These are phyloP conservation scores for Calonectria multiphialidica DNA, from an alignment of 2,329 filamentous ascomycete species.

Conservation along the genomic window DNA sequence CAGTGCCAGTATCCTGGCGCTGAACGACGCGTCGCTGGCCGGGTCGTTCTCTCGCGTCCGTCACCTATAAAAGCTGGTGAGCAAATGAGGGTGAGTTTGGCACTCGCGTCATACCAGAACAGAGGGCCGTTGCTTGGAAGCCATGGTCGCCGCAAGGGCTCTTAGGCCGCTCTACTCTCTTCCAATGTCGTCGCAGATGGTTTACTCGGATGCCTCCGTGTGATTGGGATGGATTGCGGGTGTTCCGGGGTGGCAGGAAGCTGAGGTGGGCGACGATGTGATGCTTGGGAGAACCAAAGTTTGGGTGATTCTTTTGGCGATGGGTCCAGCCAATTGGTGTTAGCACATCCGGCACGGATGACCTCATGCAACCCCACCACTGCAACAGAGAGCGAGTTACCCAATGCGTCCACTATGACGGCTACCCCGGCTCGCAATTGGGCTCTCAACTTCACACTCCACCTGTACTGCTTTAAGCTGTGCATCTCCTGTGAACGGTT, in stretches of 20 bases:
- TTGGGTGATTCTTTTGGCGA: constrained; percentile 36
- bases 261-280: constrained; percentile 3
- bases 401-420: constrained; percentile 6
- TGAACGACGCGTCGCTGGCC: constrained; percentile 47
- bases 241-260: constrained; percentile 11
- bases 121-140: constrained; percentile 67
- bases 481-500: neutral
- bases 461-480: neutral
- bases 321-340: constrained; percentile 39
- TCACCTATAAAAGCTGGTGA: constrained; percentile 48
- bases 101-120: constrained; percentile 63
- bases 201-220: neutral
- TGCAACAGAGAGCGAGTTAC: neutral
- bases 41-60: constrained; percentile 53
- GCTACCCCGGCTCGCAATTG: neutral
- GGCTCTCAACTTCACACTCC: constrained; percentile 4
- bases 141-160: constrained; percentile 47
- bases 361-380: constrained; percentile 46
- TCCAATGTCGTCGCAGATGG: neutral
- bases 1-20: constrained; percentile 49
- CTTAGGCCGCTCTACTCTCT: neutral
- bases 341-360: constrained; percentile 35
- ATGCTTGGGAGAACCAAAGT: constrained; percentile 25
- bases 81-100: constrained; percentile 25
- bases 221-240: constrained; percentile 1